Evolutionary conservation across 441 rosid genomes (phyloP), one percentile per base, ranked within the genome.

Genomic region (Jatropha podagrica): DNA sequence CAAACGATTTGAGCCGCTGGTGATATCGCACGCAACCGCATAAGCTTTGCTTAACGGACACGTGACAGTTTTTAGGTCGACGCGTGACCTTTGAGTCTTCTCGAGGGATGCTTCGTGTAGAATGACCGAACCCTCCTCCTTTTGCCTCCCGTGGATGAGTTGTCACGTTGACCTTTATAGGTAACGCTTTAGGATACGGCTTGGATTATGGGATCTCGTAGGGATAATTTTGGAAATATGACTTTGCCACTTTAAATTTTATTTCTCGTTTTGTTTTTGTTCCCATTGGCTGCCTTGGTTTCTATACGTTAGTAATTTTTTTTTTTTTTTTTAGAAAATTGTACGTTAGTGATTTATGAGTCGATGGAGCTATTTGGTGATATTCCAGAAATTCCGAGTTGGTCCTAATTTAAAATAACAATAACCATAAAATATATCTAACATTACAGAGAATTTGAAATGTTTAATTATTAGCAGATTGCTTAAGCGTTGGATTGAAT

Each of bases 81-180:
- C 84, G 92, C 90, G 88, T 82, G 75, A 48, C 79, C 71, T 71
- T 76, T 67, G 68, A 48, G 69, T 17, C 0, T 51, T 17, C 2
- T 38, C 9, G 20, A 40, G 46, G 8, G 61, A 7, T 48, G 42
- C 2, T 74, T 26, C 15, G 4, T 41, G 4, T 0, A 20, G 23
- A 81, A 70, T 81, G 77, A 74, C 83, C 15, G 13, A 37, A 71
- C 17, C 78, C 12, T 70, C 80, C 84, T 79, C 71, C 77, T 3
- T 56, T 7, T 41, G 37, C 54, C 72, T 64, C 74, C 78, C 56
- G 18, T 18, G 32, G 18, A 15, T 80, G 66, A 32, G 79, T 20
- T 69, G 80, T 58, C 78, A 2, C 20, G 83, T 77, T 80, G 87
- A 80, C 82, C 71, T 76, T 42, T 20, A 4, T 5, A 1, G 14